Evolutionary conservation across 306 rosid genomes (phyloP), one percentile per base, ranked within the genome.

Genomic region (Sesbania bispinosa): DNA sequence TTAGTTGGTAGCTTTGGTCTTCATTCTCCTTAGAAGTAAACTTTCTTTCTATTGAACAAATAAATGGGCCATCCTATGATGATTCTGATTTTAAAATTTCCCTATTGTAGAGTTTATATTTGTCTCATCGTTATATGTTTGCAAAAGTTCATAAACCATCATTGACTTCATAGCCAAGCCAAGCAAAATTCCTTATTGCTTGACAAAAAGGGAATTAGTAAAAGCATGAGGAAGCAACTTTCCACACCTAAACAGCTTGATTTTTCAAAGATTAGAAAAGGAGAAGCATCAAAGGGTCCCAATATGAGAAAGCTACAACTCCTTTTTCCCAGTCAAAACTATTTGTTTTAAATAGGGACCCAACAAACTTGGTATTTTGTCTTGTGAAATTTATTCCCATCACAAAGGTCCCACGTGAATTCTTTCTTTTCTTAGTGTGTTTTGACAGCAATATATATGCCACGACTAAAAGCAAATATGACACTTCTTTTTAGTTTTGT

Each of bases 111-210:
- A n/a, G n/a, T 30, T 55, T 55, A 55, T 69, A 67, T 35, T 29
- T 29, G 33, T 29, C 33, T 61, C 52, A 42, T n/a, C 41, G 26
- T 48, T 47, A 10, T 26, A 26, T 66, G 79, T 63, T 60, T 27
- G 36, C 33, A 67, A 79, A 62, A 73, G 75, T 10, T 58, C 54
- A 41, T 30, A 60, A 47, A 71, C 19, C 78, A 79, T 79, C 41
- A 78, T 81, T 79, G 73, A 74, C 84, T 83, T 60, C 19, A 42
- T 73, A 79, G 83, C 19, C 72, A 75, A 61, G 2, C 62, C 32
- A 53, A 83, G 48, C 43, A 24, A 78, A 78, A 29, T 18, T 33
- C 79, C 62, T 61, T 33, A 63, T 73, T 79, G 67, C 67, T 76
- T 73, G 62, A 29, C 67, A 78, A 62, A 78, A 78, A 30, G 70